Base-by-base conservation (phyloP, 1,139 yeast genomes). In the Geotrichum cucujoidarum region DNA sequence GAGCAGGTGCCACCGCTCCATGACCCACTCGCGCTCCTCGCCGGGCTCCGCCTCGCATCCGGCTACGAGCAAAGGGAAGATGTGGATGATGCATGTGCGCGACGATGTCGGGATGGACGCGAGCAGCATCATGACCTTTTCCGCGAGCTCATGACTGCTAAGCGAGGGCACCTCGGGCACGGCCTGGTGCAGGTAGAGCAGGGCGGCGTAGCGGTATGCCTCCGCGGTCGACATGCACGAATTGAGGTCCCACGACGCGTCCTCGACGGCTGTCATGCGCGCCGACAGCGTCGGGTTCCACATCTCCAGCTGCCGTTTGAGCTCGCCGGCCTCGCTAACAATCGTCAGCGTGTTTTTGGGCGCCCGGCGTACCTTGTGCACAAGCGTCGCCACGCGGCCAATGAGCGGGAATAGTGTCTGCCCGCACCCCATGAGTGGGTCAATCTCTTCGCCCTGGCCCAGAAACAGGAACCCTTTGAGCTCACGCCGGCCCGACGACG, bases 171-270 rank as follows among this genome's bases (percentile, higher is more conserved):
- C 73, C 56, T 81, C 85, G 0, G 87, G 87, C 1, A 81, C 84
- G 0, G 85, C 82, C 59, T 81, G 86, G 58, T 80, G 85, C 34
- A 81, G 64, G 57, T 78, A 80, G 20, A 81, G 59, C 38, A 81
- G 61, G 0, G 83, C 71, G 1, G 85, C 74, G 60, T 71, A 78
- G 42, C 84, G 62, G 60, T 81, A 81, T 0, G 86, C 81, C 59
- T 81, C 86, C 1, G 87, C 86, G 0, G 87, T 80, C 1, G 85
- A 78, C 29, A 81, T 70, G 53, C 83, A 78, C 11, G 83, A 75
- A 4, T 80, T 67, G 20, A 78, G 61, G 58, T 81, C 86, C 71
- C 80, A 76, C 1, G 73, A 66, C 1, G 74, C 72, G 48, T 72
- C 74, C 37, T 66, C 71, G 22, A 67, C 60, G 34, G 66, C 68